Evolutionary conservation across 305 asterid species (phyloP), one percentile per base, ranked within the genome.

Genomic region (Fraxinus albicans): DNA sequence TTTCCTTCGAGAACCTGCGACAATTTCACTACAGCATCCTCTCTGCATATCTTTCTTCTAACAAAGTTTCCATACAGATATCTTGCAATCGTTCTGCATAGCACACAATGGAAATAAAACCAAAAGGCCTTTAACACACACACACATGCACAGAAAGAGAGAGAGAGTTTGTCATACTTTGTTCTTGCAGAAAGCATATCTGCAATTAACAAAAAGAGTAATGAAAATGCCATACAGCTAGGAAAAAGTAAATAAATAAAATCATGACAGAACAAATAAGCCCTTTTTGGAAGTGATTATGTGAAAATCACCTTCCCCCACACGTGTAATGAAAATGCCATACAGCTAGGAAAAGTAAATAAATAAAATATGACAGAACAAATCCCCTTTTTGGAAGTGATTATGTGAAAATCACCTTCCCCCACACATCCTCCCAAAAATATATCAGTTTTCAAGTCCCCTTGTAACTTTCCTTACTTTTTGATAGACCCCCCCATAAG

Each of bases 151-250:
- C 25, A 29, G 21, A 70, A 12, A 67, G 67, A 76, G 35, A 75
- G 73, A 33, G 50, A 75, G 42, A 25, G 27, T 40, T 29, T 40
- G 55, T 31, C 83, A 15, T 93, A 95, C 99, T 97, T 89, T 38
- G 99, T 88, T 87, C 94, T 92, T 4, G 79, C 84, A 25, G 97
- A 89, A 79, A 81, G 85, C 7, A 69, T 36, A 83, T 84, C 98
- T 93, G 98, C 87, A 90, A 84, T 82, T 58, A 29, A 79, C 77
- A 82, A 80, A 27, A 63, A 80, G 42, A 19, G 25, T 42, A 60
- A 72, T 88, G 69, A 87, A 81, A 76, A 63, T 77, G 50, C 31
- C 9, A 75, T 36, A 63, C 38, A 81, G 75, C n/a, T 42, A 33
- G 67, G 27, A 38, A 31, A 31, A 47, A 38, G 17, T 3, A 25